A percentile compares a stretch with the other conserved stretches of the same genome.
Conservation (phyloP, 2,329 filamentous ascomycete genomes). For the Gliomastix tumulicola region DNA sequence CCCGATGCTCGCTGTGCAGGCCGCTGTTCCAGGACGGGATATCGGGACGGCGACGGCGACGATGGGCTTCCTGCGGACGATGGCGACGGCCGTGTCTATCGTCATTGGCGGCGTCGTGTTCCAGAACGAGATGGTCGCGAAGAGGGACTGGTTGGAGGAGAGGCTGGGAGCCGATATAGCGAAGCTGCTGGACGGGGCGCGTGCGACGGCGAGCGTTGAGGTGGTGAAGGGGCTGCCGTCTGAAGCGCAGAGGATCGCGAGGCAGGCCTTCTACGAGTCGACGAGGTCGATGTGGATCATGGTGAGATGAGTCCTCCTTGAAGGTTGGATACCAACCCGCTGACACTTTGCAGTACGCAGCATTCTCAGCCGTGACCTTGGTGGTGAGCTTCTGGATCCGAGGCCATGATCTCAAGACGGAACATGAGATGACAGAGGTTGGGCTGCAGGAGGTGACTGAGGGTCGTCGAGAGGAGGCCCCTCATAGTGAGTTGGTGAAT, state of each 20-base stretch:
- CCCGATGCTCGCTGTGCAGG: conserved; percentile 57
- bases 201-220: conserved; percentile 50
- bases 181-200: conserved; percentile 40
- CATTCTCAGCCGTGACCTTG: conserved; percentile 1
- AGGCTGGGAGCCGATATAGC: conserved; percentile 39
- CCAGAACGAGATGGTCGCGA: conserved; percentile 30
- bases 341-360: conserved; percentile 1
- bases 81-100: conserved; percentile 49
- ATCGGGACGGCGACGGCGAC: conserved; percentile 57
- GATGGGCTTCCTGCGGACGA: conserved; percentile 52
- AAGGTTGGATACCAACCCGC: not conserved
- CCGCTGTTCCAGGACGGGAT: conserved; percentile 50
- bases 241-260: conserved; percentile 12
- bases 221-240: conserved; percentile 27
- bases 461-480: not conserved
- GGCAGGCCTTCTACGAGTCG: conserved; percentile 14
- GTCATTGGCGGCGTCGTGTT: conserved; percentile 41
- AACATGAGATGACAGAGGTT: conserved; percentile 2
- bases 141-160: conserved; percentile 25
- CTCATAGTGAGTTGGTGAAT: not conserved
- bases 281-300: conserved; percentile 18
- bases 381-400: conserved; percentile 1
- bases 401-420: conserved; percentile 2
- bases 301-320: conserved; percentile 6
- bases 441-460: conserved; percentile 2